phyloP scores from a whole-genome alignment of 306 rosid species.

The Dalbergia oliveri region DNA sequence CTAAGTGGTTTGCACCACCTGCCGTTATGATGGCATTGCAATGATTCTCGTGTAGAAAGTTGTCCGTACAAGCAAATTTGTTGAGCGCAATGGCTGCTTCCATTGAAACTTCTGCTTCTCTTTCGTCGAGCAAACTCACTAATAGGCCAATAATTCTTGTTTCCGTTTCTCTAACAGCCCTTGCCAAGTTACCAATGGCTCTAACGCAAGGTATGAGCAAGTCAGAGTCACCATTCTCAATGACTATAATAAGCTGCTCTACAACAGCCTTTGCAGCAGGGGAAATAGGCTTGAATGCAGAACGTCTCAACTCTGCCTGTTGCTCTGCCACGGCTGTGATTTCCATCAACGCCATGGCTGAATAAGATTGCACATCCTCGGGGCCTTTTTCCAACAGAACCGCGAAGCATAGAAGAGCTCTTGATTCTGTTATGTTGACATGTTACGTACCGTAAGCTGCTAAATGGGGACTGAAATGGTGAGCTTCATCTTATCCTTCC shows the following conservation, averaged over 20 bases:
- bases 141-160: slow-evolving; percentile 65
- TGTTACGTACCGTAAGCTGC: no score
- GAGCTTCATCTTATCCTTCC: no score
- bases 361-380: slow-evolving; percentile 60
- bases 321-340: slow-evolving; percentile 74
- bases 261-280: slow-evolving; percentile 79
- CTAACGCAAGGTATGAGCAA: slow-evolving; percentile 62
- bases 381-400: slow-evolving; percentile 70
- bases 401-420: slow-evolving; percentile 79
- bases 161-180: slow-evolving; percentile 77
- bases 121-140: slow-evolving; percentile 73
- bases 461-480: no score
- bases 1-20: slow-evolving; percentile 74
- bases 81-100: slow-evolving; percentile 67
- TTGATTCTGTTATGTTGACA: slow-evolving; percentile 74
- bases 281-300: slow-evolving; percentile 80
- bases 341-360: slow-evolving; percentile 75
- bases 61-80: slow-evolving; percentile 73
- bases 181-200: slow-evolving; percentile 71
- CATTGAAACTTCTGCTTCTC: slow-evolving; percentile 52
- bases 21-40: slow-evolving; percentile 77
- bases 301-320: slow-evolving; percentile 67
- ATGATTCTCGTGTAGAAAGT: slow-evolving; percentile 73
- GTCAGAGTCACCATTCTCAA: slow-evolving; percentile 51
- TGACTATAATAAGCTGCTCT: slow-evolving; percentile 60